phyloP scores from a whole-genome alignment of 140 eudicot species.

The Bidens hawaiensis region DNA sequence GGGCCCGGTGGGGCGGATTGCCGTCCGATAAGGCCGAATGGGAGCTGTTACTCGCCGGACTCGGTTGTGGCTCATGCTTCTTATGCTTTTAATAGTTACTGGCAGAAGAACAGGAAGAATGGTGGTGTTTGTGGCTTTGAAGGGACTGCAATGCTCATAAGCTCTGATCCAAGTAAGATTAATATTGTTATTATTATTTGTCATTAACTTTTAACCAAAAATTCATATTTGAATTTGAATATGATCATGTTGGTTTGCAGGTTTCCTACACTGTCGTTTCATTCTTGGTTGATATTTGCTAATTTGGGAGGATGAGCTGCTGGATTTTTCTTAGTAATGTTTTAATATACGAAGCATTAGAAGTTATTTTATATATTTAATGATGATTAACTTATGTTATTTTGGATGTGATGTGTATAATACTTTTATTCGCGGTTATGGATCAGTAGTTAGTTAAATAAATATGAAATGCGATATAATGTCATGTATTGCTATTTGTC shows the following conservation, averaged over 20 bases:
- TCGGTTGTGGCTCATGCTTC: constrained; percentile 63
- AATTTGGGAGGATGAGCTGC: background rate
- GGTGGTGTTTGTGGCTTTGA: constrained; percentile 74
- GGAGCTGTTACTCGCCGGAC: constrained; percentile 49
- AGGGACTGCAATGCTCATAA: constrained; percentile 56
- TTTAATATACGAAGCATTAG: no score
- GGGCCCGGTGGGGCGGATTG: constrained; percentile 64
- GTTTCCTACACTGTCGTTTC: constrained; percentile 62
- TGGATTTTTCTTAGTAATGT: no score
- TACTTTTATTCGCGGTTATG: no score
- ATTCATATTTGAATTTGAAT: background rate
- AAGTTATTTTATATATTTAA: no score
- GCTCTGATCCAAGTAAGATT: constrained; percentile 65
- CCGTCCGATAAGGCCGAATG: constrained; percentile 37
- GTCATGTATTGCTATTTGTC: no score
- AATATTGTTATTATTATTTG: background rate
- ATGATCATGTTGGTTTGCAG: constrained; percentile 31
- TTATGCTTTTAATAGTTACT: constrained; percentile 73
- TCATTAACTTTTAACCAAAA: background rate
- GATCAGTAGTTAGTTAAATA: no score
- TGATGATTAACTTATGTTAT: no score
- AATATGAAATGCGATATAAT: no score
- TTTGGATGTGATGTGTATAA: no score
- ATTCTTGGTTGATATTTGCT: constrained; percentile 11
- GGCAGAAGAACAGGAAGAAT: constrained; percentile 49